Evolutionary conservation across 2,329 filamentous ascomycete species (phyloP).

Genomic region (Arthrobotrys iridis): DNA sequence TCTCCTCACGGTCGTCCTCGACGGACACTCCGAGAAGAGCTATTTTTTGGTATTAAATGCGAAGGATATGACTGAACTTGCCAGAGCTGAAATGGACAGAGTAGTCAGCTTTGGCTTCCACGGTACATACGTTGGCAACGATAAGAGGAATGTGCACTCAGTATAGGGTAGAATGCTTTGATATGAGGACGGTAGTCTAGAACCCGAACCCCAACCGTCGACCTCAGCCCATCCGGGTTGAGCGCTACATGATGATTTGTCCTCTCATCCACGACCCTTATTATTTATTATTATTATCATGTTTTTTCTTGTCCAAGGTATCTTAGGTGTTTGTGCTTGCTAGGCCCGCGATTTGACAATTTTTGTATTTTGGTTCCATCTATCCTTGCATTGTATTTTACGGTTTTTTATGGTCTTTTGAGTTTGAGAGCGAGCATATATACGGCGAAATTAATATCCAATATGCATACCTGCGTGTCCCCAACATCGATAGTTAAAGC

Average conservation of each 20-base stretch:
- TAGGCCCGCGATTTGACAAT: background rate
- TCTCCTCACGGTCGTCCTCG: conserved; percentile 71
- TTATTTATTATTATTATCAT: too few relatives aligned
- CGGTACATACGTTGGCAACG: conserved; percentile 64
- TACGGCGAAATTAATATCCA: too few relatives aligned
- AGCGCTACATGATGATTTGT: too few relatives aligned
- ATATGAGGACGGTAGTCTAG: background rate
- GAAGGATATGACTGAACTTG: conserved; percentile 71
- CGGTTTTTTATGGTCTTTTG: too few relatives aligned
- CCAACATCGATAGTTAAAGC: background rate
- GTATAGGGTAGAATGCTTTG: background rate
- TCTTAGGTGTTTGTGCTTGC: background rate
- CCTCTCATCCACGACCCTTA: too few relatives aligned
- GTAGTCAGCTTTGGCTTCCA: conserved; percentile 74
- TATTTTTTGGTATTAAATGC: conserved; percentile 75
- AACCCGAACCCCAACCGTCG: too few relatives aligned
- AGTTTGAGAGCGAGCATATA: too few relatives aligned
- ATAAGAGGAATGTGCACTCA: conserved; percentile 22
- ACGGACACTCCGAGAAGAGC: conserved; percentile 67
- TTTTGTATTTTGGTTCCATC: background rate
- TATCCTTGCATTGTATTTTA: conserved; percentile 7
- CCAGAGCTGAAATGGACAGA: conserved; percentile 71
- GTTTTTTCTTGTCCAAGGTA: too few relatives aligned
- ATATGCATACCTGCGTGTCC: too few relatives aligned
- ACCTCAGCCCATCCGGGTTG: background rate